Conservation (phyloP, 2,329 filamentous ascomycete genomes). For the Phialophora verrucosa region DNA sequence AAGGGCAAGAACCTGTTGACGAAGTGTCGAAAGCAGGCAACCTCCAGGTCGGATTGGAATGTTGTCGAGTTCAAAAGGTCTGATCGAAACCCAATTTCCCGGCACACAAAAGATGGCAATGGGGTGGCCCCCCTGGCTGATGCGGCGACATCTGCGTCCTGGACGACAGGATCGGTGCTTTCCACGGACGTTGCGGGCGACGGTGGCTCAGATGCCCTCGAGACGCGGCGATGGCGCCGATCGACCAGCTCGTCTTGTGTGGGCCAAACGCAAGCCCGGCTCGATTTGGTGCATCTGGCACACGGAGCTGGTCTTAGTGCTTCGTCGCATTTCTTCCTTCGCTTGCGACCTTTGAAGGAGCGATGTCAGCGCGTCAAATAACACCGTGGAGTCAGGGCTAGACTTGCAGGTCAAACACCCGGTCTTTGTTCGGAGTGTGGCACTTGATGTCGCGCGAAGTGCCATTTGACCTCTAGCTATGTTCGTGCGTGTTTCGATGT, state of each 20-base stretch:
- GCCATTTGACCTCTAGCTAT: background rate
- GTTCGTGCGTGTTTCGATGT: slow-evolving; percentile 1
- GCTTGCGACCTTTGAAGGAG: slow-evolving; percentile 14
- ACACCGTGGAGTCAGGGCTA: background rate
- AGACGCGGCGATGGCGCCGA: slow-evolving; percentile 28
- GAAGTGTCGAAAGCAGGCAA: slow-evolving; percentile 30
- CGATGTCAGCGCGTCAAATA: background rate
- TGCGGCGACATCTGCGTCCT: background rate
- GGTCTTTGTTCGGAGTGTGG: slow-evolving; percentile 32
- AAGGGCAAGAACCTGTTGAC: slow-evolving; percentile 23
- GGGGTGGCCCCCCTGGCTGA: background rate
- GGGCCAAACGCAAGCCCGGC: slow-evolving; percentile 30
- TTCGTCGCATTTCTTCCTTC: slow-evolving; percentile 32
- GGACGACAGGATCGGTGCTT: background rate
- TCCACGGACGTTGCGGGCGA: slow-evolving; percentile 7
- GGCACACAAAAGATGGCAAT: slow-evolving; percentile 20
- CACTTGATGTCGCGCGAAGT: slow-evolving; percentile 9
- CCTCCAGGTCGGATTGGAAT: slow-evolving; percentile 31
- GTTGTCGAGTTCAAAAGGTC: slow-evolving; percentile 24
- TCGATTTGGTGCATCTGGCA: slow-evolving; percentile 32
- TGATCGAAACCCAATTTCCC: slow-evolving; percentile 21
- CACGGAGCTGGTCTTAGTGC: slow-evolving; percentile 18
- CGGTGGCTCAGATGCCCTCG: slow-evolving; percentile 11
- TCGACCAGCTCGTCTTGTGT: slow-evolving; percentile 29
- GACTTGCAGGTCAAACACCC: slow-evolving; percentile 32